Percentiles rank a stretch among this genome's conserved stretches.
These are phyloP conservation scores for Chaetomium globosum DNA, from an alignment of 2,329 filamentous ascomycete genomes.

Conservation along the genomic window DNA sequence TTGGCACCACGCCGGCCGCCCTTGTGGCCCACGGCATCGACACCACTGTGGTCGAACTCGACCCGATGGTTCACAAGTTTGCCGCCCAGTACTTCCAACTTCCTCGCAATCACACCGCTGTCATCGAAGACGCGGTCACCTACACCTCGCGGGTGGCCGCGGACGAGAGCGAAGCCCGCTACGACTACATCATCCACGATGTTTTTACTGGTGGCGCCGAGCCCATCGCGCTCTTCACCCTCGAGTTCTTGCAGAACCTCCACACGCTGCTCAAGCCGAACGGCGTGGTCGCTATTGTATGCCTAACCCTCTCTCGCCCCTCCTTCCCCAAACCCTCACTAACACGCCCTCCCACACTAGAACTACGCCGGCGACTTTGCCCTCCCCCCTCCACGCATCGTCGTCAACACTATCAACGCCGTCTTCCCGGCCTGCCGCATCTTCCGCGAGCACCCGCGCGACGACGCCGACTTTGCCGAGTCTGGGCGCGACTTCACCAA, in stretches of 20 bases:
- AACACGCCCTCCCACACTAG: conserved; percentile 50
- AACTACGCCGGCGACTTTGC: conserved; percentile 93
- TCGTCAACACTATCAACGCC: conserved; percentile 77
- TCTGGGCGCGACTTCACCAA: conserved; percentile 79
- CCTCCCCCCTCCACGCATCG: conserved; percentile 72
- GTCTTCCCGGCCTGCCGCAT: conserved; percentile 90
- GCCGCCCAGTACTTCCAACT: conserved; percentile 82
- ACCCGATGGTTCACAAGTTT: conserved; percentile 83
- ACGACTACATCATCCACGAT: conserved; percentile 94
- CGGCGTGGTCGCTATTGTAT: conserved; percentile 84
- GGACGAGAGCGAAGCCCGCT: conserved; percentile 49
- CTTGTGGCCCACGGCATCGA: conserved; percentile 85
- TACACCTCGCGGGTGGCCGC: conserved; percentile 59
- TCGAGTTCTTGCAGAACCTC: conserved; percentile 77
- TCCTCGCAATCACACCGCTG: conserved; percentile 73
- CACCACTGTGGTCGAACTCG: conserved; percentile 93
- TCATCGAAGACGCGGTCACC: conserved; percentile 79
- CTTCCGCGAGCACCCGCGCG: conserved; percentile 74
- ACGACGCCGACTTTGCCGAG: conserved; percentile 51
- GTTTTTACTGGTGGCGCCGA: conserved; percentile 97
- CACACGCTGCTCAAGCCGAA: conserved; percentile 70
- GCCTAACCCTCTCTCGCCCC: conserved; percentile 41
- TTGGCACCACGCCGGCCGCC: conserved; percentile 87
- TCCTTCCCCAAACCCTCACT: conserved; percentile 17
- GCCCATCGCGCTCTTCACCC: conserved; percentile 82